Conservation (phyloP, 2,329 filamentous ascomycete genomes). For the Colletotrichum brevisporum region DNA sequence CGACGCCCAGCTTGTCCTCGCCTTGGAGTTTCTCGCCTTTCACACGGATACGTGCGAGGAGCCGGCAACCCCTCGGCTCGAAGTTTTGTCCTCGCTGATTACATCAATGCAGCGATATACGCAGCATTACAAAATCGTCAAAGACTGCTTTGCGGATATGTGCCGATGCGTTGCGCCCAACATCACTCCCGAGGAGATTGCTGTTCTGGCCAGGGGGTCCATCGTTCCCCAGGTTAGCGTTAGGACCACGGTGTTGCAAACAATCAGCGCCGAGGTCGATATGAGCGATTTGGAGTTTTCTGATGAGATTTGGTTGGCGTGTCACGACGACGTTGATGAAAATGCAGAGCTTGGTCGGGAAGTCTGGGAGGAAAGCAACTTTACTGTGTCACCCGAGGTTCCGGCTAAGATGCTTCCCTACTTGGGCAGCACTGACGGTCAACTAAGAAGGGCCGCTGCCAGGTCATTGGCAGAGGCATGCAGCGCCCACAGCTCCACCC, state of each 20-base stretch:
- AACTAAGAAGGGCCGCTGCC: slow-evolving; percentile 87
- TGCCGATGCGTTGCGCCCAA: slow-evolving; percentile 88
- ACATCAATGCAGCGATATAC: slow-evolving; percentile 88
- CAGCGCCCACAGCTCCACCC: slow-evolving; percentile 69
- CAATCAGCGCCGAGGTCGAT: slow-evolving; percentile 92
- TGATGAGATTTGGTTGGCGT: slow-evolving; percentile 93
- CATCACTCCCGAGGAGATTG: slow-evolving; percentile 80
- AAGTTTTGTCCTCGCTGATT: slow-evolving; percentile 80
- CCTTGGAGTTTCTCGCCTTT: slow-evolving; percentile 89
- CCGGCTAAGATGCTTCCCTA: slow-evolving; percentile 81
- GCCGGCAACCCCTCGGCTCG: slow-evolving; percentile 79
- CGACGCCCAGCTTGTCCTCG: slow-evolving; percentile 91
- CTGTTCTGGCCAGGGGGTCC: slow-evolving; percentile 80
- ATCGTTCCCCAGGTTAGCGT: slow-evolving; percentile 87
- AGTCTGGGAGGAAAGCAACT: slow-evolving; percentile 95
- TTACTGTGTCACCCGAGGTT: slow-evolving; percentile 76
- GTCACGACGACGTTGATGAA: slow-evolving; percentile 90
- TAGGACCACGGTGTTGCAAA: slow-evolving; percentile 87
- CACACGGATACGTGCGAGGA: slow-evolving; percentile 87
- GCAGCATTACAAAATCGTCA: slow-evolving; percentile 95
- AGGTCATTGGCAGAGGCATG: slow-evolving; percentile 84
- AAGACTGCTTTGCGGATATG: slow-evolving; percentile 90
- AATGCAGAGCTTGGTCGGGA: slow-evolving; percentile 86
- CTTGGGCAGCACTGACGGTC: slow-evolving; percentile 82
- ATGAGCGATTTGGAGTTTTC: slow-evolving; percentile 89